These are phyloP conservation scores for Candida schatavii DNA, from an alignment of 805 yeast species.

Conservation along the genomic window DNA sequence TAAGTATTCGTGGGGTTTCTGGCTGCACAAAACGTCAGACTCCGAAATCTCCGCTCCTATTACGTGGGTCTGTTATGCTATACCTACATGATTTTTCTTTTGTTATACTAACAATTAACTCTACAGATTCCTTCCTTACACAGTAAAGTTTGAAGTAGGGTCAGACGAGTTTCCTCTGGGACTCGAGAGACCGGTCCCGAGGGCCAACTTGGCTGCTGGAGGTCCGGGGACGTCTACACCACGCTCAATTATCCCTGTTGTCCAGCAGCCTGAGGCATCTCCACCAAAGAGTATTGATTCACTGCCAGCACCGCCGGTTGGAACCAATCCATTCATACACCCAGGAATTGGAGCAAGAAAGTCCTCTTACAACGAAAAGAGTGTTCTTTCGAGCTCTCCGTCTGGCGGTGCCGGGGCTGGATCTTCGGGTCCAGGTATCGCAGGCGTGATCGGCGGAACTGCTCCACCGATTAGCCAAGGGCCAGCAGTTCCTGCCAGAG, in stretches of 20 bases:
- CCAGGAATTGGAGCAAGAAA: background rate
- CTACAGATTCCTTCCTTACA: conserved; percentile 63
- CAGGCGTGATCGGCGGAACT: too few species aligned
- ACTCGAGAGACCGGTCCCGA: conserved; percentile 2
- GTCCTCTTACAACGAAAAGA: background rate
- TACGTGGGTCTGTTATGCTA: too few species aligned
- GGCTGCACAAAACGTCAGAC: too few species aligned
- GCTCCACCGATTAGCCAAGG: too few species aligned
- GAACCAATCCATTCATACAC: conserved; percentile 5
- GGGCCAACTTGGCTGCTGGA: background rate
- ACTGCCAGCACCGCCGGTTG: conserved; percentile 8
- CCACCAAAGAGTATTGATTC: too few species aligned
- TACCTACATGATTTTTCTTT: too few species aligned
- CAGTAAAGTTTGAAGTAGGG: conserved; percentile 64
- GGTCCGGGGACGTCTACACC: conserved; percentile 10
- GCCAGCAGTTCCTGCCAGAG: too few species aligned
- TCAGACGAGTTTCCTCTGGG: conserved; percentile 10
- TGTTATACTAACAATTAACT: conserved; percentile 14
- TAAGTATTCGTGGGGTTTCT: too few species aligned
- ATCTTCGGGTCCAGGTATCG: background rate
- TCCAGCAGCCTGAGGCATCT: conserved; percentile 14
- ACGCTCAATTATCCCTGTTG: conserved; percentile 11
- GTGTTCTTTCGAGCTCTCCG: too few species aligned
- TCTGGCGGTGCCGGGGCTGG: background rate
- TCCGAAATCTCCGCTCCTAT: too few species aligned